These are phyloP conservation scores for Cnidoscolus chayamansa DNA, from an alignment of 441 rosid species.

Conservation along the genomic window DNA sequence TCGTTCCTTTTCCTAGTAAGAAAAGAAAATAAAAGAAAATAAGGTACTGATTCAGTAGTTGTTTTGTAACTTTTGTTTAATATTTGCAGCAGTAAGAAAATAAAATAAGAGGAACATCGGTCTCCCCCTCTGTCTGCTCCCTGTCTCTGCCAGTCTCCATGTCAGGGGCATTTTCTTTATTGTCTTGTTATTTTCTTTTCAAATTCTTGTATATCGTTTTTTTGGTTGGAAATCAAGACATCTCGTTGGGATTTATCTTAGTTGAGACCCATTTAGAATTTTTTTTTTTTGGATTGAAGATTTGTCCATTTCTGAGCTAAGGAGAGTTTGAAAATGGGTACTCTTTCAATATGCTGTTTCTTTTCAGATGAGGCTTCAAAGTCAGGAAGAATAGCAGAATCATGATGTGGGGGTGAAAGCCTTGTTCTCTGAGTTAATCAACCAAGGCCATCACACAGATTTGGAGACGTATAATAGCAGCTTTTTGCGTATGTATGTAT, in stretches of 20 bases:
- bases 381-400: slow-evolving; percentile 7
- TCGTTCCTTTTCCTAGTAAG: background rate
- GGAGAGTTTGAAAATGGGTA: slow-evolving; percentile 20
- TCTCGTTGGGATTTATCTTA: background rate
- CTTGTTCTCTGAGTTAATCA: slow-evolving; percentile 19
- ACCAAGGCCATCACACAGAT: background rate
- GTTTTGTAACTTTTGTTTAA: background rate
- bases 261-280: background rate
- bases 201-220: background rate
- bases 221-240: background rate
- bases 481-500: slow-evolving; percentile 13
- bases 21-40: background rate
- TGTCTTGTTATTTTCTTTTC: background rate
- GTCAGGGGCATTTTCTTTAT: slow-evolving; percentile 23
- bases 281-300: slow-evolving; percentile 13
- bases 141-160: slow-evolving; percentile 32
- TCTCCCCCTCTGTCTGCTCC: slow-evolving; percentile 2
- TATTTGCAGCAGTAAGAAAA: background rate
- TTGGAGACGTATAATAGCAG: slow-evolving; percentile 11
- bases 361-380: slow-evolving; percentile 18
- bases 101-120: background rate
- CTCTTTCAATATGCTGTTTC: slow-evolving; percentile 3
- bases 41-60: slow-evolving; percentile 1
- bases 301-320: slow-evolving; percentile 11
- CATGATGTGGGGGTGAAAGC: slow-evolving; percentile 9